Evolutionary conservation across 2,329 filamentous ascomycete species (phyloP).

Genomic region (Fusarium fracticaudum): DNA sequence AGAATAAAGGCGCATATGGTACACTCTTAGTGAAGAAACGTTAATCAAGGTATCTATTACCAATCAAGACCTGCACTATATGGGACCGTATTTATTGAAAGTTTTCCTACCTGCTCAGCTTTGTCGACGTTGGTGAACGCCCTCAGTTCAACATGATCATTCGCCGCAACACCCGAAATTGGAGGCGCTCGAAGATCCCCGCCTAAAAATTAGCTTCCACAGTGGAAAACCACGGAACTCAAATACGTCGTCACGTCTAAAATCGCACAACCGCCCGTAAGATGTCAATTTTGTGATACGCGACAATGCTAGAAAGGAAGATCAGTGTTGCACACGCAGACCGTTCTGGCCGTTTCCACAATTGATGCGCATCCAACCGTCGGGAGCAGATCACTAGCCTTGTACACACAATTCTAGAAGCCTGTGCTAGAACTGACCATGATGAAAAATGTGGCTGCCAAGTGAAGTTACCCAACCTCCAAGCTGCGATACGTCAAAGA

Average conservation of each 20-base stretch:
- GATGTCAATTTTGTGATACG: neutral
- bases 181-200: too few species aligned
- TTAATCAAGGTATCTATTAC: too few species aligned
- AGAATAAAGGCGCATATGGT: accelerated
- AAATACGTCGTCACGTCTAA: accelerated
- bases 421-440: neutral
- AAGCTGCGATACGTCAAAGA: neutral
- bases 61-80: too few species aligned
- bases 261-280: accelerated
- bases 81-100: accelerated
- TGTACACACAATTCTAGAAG: neutral
- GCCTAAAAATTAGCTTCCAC: neutral
- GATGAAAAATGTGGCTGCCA: neutral
- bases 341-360: neutral
- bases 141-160: neutral
- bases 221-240: neutral
- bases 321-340: neutral
- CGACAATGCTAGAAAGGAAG: neutral
- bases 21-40: too few species aligned
- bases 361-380: neutral
- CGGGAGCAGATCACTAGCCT: neutral
- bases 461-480: neutral
- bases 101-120: accelerated
- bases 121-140: neutral
- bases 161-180: too few species aligned